Conservation (phyloP, 208 protist species). For the Leishmania tropica region DNA sequence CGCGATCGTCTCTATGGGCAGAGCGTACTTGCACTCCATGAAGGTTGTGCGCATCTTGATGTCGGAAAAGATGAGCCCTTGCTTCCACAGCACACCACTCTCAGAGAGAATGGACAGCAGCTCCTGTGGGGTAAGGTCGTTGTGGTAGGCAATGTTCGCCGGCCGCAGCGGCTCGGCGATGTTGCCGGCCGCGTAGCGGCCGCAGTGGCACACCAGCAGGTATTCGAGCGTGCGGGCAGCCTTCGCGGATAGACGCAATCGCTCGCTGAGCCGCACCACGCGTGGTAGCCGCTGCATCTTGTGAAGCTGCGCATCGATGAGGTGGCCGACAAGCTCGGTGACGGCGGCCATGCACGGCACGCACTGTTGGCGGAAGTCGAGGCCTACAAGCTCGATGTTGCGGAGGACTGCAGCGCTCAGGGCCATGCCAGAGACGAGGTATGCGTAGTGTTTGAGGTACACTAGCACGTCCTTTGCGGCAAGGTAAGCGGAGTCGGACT, state of each 20-base stretch:
- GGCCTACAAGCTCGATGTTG: slow-evolving; percentile 20
- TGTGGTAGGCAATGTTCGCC: slow-evolving; percentile 54
- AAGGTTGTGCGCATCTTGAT: slow-evolving; percentile 56
- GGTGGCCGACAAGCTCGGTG: slow-evolving; percentile 21
- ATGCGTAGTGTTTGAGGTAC: slow-evolving; percentile 39
- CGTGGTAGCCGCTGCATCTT: slow-evolving; percentile 64
- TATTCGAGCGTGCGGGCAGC: slow-evolving; percentile 66
- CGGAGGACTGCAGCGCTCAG: slow-evolving; percentile 33
- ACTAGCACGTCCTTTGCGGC: slow-evolving; percentile 50
- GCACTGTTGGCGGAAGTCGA: slow-evolving; percentile 55
- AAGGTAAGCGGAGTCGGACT: slow-evolving; percentile 69
- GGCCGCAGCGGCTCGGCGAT: slow-evolving; percentile 39
- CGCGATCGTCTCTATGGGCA: slow-evolving; percentile 79
- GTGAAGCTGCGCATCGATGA: slow-evolving; percentile 37
- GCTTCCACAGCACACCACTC: slow-evolving; percentile 80
- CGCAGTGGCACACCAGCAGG: slow-evolving; percentile 79
- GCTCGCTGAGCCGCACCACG: slow-evolving; percentile 66
- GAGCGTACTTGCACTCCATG: slow-evolving; percentile 63
- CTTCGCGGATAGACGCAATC: slow-evolving; percentile 52
- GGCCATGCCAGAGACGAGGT: slow-evolving; percentile 17
- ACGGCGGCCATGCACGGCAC: slow-evolving; percentile 48
- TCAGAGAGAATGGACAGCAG: slow-evolving; percentile 75
- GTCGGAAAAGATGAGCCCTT: slow-evolving; percentile 74
- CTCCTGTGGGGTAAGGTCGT: slow-evolving; percentile 67
- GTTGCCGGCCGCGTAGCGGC: slow-evolving; percentile 29